Base-by-base conservation (phyloP, 1,139 yeast species). In the Candida dubliniensis region DNA sequence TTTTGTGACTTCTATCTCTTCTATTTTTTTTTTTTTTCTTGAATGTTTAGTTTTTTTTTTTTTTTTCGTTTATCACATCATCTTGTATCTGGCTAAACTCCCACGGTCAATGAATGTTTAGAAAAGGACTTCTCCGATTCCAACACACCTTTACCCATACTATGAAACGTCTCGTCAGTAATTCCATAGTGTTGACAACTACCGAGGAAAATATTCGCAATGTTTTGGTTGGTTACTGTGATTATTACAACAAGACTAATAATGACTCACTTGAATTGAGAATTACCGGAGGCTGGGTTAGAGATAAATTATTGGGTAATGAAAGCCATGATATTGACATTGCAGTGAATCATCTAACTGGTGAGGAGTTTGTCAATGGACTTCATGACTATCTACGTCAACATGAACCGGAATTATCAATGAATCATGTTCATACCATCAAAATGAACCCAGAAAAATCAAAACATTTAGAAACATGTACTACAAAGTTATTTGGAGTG, bases 201-300 rank as follows among this genome's bases (percentile, higher is more conserved):
- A 66, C 77, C 0, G 89, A 84, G 57, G 54, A 57, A 31, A 67
- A 71, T 46, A 74, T 84, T 53, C 63, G 76, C 25, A 54, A 63
- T 33, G 58, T 82, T 15, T 64, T 84, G 43, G 69, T 71, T 27
- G 74, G 69, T 32, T 78, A 71, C 54, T 69, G 76, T 51, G 46
- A 59, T 38, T 55, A 63, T 44, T 71, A 74, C 49, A 71, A 73
- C 45, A 56, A 52, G 18, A 34, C 48, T 1, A 45, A 48, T 27
- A 41, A 41, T 7, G 36, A 33, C 18, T 56, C 51, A 15, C 50
- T 74, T 18, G 83, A 78, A 29, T 72, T 91, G 15, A 66, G 99
- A 50, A 87, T 93, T 54, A 91, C 98, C 0, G 99, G 99, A 29
- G 99, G 99, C 0, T 93, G 99, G 99, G 99, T 93, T 5, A 77